phyloP scores from a whole-genome alignment of 2,329 filamentous ascomycete species.

The Fusarium nematophilum region DNA sequence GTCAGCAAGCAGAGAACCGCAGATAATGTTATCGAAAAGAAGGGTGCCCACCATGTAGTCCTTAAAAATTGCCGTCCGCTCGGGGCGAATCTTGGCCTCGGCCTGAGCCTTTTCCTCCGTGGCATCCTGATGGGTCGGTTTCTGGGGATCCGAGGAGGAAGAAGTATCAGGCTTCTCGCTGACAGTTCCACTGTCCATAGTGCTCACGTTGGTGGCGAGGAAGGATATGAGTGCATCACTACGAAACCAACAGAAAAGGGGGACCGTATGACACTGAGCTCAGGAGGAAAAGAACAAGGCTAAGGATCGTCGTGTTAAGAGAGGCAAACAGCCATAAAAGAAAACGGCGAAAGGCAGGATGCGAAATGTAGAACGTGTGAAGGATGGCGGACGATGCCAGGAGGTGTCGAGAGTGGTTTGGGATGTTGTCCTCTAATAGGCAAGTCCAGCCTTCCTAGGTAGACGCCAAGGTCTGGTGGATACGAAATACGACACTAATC shows the following conservation, averaged over 20 bases:
- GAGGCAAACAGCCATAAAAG: not conserved
- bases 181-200: constrained; percentile 20
- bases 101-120: constrained; percentile 45
- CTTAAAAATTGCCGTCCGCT: constrained; percentile 57
- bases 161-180: constrained; percentile 27
- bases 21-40: too few species aligned
- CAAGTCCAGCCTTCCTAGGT: not conserved
- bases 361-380: not conserved
- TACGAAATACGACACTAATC: constrained; percentile 36
- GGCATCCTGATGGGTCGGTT: constrained; percentile 1
- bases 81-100: constrained; percentile 53
- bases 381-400: constrained; percentile 17
- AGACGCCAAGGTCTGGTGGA: not conserved
- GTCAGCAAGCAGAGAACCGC: not conserved
- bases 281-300: not conserved
- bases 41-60: constrained; percentile 55
- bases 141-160: constrained; percentile 14
- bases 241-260: not conserved
- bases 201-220: constrained; percentile 23
- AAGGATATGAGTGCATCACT: constrained; percentile 4
- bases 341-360: not conserved
- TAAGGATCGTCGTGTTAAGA: not conserved
- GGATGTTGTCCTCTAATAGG: constrained; percentile 13
- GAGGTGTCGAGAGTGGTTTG: constrained; percentile 7
- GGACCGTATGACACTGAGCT: not conserved